Conservation (phyloP, 2,329 filamentous ascomycete genomes). For the Beauveria brongniartii region DNA sequence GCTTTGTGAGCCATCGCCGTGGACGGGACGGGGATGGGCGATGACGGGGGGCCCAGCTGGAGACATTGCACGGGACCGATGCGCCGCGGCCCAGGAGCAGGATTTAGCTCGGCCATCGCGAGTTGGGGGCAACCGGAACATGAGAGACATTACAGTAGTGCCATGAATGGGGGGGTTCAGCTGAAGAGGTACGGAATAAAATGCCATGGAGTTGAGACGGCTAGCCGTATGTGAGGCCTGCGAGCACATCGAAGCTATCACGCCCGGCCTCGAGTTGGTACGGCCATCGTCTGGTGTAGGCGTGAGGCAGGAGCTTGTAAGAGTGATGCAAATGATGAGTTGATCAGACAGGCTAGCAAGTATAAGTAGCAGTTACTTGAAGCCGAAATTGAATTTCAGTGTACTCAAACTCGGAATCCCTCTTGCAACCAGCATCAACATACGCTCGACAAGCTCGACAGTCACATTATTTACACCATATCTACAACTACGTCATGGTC, state of each 20-base stretch:
- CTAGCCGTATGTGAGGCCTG: not conserved
- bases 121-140: not conserved
- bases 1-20: too few relatives aligned
- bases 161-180: too few relatives aligned
- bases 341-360: not conserved
- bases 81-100: not conserved
- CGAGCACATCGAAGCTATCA: not conserved
- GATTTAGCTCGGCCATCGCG: not conserved
- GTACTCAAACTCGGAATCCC: not conserved
- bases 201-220: not conserved
- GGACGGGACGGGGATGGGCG: too few relatives aligned
- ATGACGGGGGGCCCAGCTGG: not conserved
- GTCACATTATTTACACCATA: not conserved
- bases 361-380: not conserved
- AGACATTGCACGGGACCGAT: too few relatives aligned
- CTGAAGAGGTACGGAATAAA: not conserved
- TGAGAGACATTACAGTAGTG: not conserved
- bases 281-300: not conserved
- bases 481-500: conserved; percentile 18
- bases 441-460: not conserved
- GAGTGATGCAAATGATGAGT: not conserved
- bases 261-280: not conserved
- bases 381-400: too few relatives aligned
- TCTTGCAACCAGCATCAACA: not conserved
- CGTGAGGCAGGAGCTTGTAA: not conserved